Evolutionary conservation across 495 filamentous ascomycete species (phyloP).

Genomic region (Hypomontagnella submonticulosa): DNA sequence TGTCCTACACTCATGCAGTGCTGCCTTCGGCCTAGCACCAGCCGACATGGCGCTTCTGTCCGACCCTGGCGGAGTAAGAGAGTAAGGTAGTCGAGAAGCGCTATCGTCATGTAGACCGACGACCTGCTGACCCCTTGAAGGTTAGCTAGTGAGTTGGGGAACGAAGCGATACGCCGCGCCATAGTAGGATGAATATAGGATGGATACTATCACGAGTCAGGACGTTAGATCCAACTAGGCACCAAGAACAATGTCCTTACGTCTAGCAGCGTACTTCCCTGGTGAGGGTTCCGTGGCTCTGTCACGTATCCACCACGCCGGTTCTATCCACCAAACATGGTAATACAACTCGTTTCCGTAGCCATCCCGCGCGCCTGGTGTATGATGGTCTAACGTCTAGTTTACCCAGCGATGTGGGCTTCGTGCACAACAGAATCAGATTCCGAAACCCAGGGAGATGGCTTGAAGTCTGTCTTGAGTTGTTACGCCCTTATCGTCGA

Average conservation of each 20-base stretch:
- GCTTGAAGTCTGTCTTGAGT: conserved; percentile 8
- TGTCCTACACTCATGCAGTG: conserved; percentile 9
- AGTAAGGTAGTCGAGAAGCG: background rate
- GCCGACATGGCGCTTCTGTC: conserved; percentile 16
- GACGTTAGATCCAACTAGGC: background rate
- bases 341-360: conserved; percentile 17
- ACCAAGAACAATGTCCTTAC: background rate
- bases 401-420: conserved; percentile 17
- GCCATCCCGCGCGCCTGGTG: conserved; percentile 13
- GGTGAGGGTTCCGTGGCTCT: background rate
- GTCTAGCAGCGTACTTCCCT: background rate
- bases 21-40: conserved; percentile 7
- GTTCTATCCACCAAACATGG: conserved; percentile 6
- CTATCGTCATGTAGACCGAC: background rate
- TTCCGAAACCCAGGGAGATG: conserved; percentile 17
- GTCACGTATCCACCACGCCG: conserved; percentile 1
- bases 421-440: conserved; percentile 15
- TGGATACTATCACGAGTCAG: conserved; percentile 23
- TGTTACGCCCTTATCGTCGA: conserved; percentile 16
- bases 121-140: conserved; percentile 2
- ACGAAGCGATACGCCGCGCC: conserved; percentile 11
- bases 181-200: conserved; percentile 7
- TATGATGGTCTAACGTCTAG: conserved; percentile 22
- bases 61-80: conserved; percentile 2
- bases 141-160: background rate